Base-by-base conservation (phyloP, 371 early-diverging fungal species). In the Batkoa obscura region DNA sequence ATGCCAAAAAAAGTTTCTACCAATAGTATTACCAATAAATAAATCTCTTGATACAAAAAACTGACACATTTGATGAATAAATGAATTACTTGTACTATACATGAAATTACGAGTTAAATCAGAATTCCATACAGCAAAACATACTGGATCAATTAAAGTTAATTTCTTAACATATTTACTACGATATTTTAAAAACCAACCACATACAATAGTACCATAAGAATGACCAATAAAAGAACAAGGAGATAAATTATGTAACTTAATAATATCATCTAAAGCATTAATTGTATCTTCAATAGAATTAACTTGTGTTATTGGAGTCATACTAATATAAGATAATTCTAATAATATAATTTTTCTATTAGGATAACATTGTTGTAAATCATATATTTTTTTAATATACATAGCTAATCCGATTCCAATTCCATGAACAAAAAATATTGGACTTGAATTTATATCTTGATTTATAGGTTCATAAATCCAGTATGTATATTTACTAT, bases 51-150 rank as follows among this genome's bases (percentile, higher is more conserved):
- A 9, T 2, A 51, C n/a, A 15, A 51, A 37, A 23, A 36, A 51
- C 8, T 37, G 51, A 15, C 13, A 12, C 51, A 51, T n/a, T 12
- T 9, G 4, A 12, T 51, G 37, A 4, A 51, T 3, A 23, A 37
- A 37, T 12, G 37, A 3, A 15, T 4, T 5, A 17, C 6, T 2
- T 4, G 15, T 10, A 17, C 17, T 9, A 33, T 51, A 51, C 17
- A 51, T 13, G 31, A 51, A 51, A 15, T 39, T 51, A 8, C 17
- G 13, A 23, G 31, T 39, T n/a, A 51, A 23, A 8, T 35, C 39
- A n/a, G 51, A 38, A n/a, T 51, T 38, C 51, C 51, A 51, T 38
- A 51, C 4, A 30, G 51, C 51, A 30, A 51, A 51, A 17, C 51
- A 51, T 5, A 51, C 51, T 2, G 51, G 51, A 33, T 51, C 51